Evolutionary conservation across 2,329 filamentous ascomycete genomes (phyloP).

Genomic region (Colletotrichum sp.): DNA sequence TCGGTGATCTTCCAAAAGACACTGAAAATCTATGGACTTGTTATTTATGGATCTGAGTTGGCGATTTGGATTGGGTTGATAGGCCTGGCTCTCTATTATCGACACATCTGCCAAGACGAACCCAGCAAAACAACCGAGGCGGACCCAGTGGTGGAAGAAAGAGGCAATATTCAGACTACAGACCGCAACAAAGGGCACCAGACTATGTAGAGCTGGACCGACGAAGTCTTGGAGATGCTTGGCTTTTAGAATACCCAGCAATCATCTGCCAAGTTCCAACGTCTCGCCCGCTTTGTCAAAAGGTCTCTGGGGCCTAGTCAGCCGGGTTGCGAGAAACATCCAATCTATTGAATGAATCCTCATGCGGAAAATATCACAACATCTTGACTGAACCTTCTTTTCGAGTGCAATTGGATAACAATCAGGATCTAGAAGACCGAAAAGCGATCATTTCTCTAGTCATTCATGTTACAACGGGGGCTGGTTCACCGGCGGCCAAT

Average conservation of each 20-base stretch:
- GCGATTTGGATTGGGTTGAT: not conserved
- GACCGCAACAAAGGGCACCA: not conserved
- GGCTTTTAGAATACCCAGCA: not conserved
- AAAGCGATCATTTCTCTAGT: not conserved
- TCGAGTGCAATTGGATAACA: not conserved
- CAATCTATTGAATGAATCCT: not conserved
- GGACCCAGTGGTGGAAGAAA: not conserved
- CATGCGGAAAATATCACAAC: not conserved
- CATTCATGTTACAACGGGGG: not conserved
- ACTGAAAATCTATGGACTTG: not conserved
- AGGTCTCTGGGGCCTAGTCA: not conserved
- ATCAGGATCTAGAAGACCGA: not conserved
- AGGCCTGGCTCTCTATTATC: not conserved
- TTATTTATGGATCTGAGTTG: not conserved
- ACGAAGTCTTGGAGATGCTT: fast-evolving
- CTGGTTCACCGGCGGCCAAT: not conserved
- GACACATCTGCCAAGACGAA: not conserved
- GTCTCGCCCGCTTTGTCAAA: not conserved
- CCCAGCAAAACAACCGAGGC: not conserved
- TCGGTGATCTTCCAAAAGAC: not conserved
- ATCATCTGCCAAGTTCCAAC: not conserved
- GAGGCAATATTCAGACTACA: not conserved
- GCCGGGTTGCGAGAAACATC: not conserved
- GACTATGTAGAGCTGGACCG: not conserved
- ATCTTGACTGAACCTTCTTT: not conserved